Percentiles rank a stretch among this genome's conserved stretches.
Evolutionary conservation across 768 basidiomycete genomes (phyloP).

Genomic region (Nevesoporus exiguus): DNA sequence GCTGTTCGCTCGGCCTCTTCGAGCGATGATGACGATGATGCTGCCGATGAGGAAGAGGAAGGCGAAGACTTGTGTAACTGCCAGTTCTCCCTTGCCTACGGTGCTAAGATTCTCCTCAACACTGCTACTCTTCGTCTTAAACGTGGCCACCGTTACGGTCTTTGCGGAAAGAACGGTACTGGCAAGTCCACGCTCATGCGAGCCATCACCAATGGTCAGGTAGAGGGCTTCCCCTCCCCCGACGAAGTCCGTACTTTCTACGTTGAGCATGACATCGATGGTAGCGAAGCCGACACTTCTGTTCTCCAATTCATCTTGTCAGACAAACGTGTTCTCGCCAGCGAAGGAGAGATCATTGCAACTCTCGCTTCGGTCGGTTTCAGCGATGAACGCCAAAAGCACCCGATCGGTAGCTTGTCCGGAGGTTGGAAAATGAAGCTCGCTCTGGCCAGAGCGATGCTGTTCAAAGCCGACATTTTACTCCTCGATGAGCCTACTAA

Average conservation of each 20-base stretch:
- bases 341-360: slow-evolving; percentile 66
- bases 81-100: slow-evolving; percentile 97
- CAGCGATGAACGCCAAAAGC: slow-evolving; percentile 78
- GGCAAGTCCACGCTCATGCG: slow-evolving; percentile 96
- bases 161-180: slow-evolving; percentile 98
- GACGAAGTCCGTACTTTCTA: slow-evolving; percentile 98
- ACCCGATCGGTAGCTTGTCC: slow-evolving; percentile 85
- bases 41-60: slow-evolving; percentile 88
- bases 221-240: slow-evolving; percentile 97
- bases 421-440: slow-evolving; percentile 99
- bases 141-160: slow-evolving; percentile 98
- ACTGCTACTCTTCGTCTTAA: slow-evolving; percentile 95
- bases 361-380: slow-evolving; percentile 92
- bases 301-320: slow-evolving; percentile 83
- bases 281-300: slow-evolving; percentile 87
- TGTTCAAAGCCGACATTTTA: slow-evolving; percentile 97
- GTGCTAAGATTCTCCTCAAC: slow-evolving; percentile 98
- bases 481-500: slow-evolving; percentile 96
- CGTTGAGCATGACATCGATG: slow-evolving; percentile 99
- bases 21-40: slow-evolving; percentile 63
- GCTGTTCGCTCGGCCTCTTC: slow-evolving; percentile 86
- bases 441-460: slow-evolving; percentile 92
- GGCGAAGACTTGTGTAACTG: slow-evolving; percentile 99
- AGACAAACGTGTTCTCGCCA: slow-evolving; percentile 78
- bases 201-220: slow-evolving; percentile 91